Conservation (phyloP, 2,329 filamentous ascomycete genomes). For the Aureobasidium uvarum region DNA sequence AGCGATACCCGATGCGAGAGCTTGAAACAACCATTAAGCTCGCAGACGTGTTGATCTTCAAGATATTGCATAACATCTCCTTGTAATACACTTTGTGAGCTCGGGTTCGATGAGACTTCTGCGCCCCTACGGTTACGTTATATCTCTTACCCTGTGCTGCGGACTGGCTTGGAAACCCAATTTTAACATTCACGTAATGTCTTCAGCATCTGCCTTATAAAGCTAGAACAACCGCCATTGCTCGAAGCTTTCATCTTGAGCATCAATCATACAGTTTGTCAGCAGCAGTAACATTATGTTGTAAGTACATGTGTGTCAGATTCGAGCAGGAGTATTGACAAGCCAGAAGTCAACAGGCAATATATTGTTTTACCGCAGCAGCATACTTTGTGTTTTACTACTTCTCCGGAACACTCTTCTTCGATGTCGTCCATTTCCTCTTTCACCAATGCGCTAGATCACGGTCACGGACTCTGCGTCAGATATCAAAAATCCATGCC, state of each 20-base stretch:
- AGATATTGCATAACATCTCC: not conserved
- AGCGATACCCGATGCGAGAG: not conserved
- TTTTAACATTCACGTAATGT: not conserved
- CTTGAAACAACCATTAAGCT: not conserved
- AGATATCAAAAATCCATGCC: not conserved
- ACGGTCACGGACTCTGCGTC: not conserved
- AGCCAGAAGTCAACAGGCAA: not conserved
- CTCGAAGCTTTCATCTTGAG: not conserved
- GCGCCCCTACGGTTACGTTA: not conserved
- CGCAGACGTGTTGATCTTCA: not conserved
- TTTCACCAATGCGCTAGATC: not conserved
- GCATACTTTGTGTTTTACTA: not conserved
- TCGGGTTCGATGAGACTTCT: not conserved
- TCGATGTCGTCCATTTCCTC: not conserved
- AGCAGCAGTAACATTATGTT: too few species aligned
- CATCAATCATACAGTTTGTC: not conserved
- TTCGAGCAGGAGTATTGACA: not conserved
- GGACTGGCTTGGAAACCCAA: not conserved
- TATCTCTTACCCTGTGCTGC: not conserved
- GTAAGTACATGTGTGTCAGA: not conserved
- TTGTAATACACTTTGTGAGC: not conserved
- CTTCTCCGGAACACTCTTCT: constrained; percentile 1
- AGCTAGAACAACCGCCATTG: not conserved
- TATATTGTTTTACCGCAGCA: not conserved
- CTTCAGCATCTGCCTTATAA: not conserved